Base-by-base conservation (phyloP, 202 grass and related monocot genomes). In the Brachypodium distachyon region DNA sequence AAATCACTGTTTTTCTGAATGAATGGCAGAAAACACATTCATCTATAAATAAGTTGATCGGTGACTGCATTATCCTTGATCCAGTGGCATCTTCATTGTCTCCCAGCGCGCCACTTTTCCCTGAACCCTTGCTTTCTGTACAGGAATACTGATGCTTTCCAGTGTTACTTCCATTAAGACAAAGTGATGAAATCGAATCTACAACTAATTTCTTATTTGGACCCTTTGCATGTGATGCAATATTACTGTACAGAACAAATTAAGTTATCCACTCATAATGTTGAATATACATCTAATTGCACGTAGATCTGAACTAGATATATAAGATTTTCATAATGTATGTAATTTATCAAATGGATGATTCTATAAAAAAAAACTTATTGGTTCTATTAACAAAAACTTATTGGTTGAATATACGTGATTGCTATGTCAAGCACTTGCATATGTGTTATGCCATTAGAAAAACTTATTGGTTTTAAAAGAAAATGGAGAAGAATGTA, bases 11-110 rank as follows among this genome's bases (percentile, higher is more conserved):
- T 12, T 47, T 88, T 81, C 87, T 92, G 71, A 92, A 89, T n/a
- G 93, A 90, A 87, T 92, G 89, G 54, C 93, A 96, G 39, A 92
- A 96, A 76, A 63, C 47, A 33, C 89, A 96, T 83, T 96, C 89
- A 69, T 96, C 89, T 67, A 81, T 78, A 70, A 75, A 92, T 51
- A 96, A 62, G 48, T 82, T 40, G 7, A 86, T 87, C 47, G 88
- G 91, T 17, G 87, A 77, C 59, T 8, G 67, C 1, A 34, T 2
- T 60, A 29, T 80, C 63, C 76, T 87, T 59, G 75, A 70, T 42
- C 9, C 40, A 48, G 53, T 52, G 61, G 22, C 17, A 48, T 14
- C 25, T 37, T 49, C 1, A 22, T 32, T 53, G 19, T 13, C 48
- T 64, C 57, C 12, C 0, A 14, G 63, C 61, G 55, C 48, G 18